Conservation (phyloP, 1,139 yeast species). For the Zygosaccharomyces sapae region DNA sequence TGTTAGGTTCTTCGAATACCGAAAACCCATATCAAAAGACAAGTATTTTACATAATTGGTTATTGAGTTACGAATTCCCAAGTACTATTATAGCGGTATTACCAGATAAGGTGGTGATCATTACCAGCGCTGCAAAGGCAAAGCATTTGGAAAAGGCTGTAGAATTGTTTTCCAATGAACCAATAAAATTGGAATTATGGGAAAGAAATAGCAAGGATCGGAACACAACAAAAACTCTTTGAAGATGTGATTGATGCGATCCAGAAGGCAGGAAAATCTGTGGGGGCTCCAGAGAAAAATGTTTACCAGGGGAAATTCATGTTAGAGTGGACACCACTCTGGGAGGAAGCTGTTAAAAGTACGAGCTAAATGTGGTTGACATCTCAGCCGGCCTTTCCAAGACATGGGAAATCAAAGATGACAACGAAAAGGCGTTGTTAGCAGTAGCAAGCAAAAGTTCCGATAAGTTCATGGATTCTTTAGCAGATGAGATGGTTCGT, state of each 20-base stretch:
- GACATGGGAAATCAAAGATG: slow-evolving; percentile 73
- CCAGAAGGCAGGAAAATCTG: slow-evolving; percentile 42
- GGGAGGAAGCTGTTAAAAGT: slow-evolving; percentile 43
- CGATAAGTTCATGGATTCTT: slow-evolving; percentile 72
- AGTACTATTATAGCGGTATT: slow-evolving; percentile 75
- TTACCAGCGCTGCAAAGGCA: slow-evolving; percentile 86
- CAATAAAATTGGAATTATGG: slow-evolving; percentile 56
- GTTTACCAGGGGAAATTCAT: slow-evolving; percentile 79
- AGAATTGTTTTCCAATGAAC: slow-evolving; percentile 31
- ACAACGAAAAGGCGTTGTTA: slow-evolving; percentile 63
- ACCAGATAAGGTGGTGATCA: slow-evolving; percentile 54
- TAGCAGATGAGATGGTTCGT: slow-evolving; percentile 84
- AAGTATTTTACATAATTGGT: slow-evolving; percentile 85
- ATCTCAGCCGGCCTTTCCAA: slow-evolving; percentile 50
- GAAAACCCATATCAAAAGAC: slow-evolving; percentile 89
- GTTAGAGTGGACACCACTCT: slow-evolving; percentile 68
- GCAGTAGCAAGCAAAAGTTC: slow-evolving; percentile 75
- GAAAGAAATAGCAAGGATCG: slow-evolving; percentile 69
- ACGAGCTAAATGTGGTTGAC: slow-evolving; percentile 50
- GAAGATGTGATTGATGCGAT: slow-evolving; percentile 53
- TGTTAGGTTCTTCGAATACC: slow-evolving; percentile 80
- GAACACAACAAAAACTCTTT: slow-evolving; percentile 70
- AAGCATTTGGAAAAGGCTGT: slow-evolving; percentile 53
- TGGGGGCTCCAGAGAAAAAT: slow-evolving; percentile 71
- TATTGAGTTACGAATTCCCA: slow-evolving; percentile 91